A percentile compares a stretch with the other conserved stretches of the same genome.
These are phyloP conservation scores for Thuja plicata DNA, from an alignment of 83 land plant genomes.

Conservation along the genomic window DNA sequence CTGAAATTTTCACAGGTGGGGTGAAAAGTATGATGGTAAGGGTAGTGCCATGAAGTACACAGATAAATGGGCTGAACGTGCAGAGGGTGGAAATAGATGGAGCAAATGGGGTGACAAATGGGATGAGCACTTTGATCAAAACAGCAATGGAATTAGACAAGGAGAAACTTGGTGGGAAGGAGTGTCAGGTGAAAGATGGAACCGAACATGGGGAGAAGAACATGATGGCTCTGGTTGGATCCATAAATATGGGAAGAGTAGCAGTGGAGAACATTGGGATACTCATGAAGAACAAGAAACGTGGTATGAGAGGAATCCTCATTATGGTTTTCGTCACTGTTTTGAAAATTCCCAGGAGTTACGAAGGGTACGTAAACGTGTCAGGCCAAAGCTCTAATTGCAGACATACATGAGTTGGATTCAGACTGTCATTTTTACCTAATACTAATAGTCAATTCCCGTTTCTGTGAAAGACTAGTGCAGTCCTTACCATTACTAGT, in stretches of 20 bases:
- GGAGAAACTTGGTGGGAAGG: slow-evolving; percentile 99
- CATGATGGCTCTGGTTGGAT: slow-evolving; percentile 97
- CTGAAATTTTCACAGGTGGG: slow-evolving; percentile 76
- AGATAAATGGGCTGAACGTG: slow-evolving; percentile 98
- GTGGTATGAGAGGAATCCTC: slow-evolving; percentile 92
- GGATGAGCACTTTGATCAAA: slow-evolving; percentile 85
- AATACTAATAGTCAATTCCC: not conserved
- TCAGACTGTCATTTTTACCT: not conserved
- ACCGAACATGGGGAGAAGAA: slow-evolving; percentile 97
- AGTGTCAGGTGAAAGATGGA: slow-evolving; percentile 83
- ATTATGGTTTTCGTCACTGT: slow-evolving; percentile 83
- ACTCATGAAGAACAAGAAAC: slow-evolving; percentile 86
- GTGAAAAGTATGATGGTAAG: slow-evolving; percentile 92
- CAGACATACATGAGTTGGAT: not conserved
- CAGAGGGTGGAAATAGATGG: slow-evolving; percentile 72
- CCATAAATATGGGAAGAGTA: slow-evolving; percentile 97
- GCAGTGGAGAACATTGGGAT: slow-evolving; percentile 99
- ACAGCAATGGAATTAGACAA: slow-evolving; percentile 82
- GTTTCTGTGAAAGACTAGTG: not conserved
- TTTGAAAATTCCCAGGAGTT: slow-evolving; percentile 84
- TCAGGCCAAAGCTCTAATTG: slow-evolving; percentile 11
- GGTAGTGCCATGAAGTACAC: slow-evolving; percentile 94
- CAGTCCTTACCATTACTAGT: not conserved
- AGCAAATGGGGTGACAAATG: slow-evolving; percentile 99
- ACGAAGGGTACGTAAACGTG: slow-evolving; percentile 57